phyloP scores from a whole-genome alignment of 371 early-diverging fungal species.

The Globomyces sp. region DNA sequence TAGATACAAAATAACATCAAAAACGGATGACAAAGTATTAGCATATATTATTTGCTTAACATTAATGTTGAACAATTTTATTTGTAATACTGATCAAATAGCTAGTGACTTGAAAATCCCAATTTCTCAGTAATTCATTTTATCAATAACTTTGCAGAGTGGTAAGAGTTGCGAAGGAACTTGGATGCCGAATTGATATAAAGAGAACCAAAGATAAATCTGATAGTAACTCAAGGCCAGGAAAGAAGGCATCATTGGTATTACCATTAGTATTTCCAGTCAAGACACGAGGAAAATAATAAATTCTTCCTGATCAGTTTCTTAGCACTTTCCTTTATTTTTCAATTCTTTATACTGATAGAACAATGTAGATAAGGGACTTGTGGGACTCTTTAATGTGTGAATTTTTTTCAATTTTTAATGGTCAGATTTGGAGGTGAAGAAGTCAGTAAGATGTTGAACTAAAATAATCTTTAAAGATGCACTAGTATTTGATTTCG shows the following conservation, averaged over 20 bases:
- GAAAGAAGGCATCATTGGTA: slow-evolving; percentile 45
- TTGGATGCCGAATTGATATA: slow-evolving; percentile 63
- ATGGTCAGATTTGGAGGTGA: slow-evolving; percentile 11
- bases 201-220: slow-evolving; percentile 29
- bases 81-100: slow-evolving; percentile 57
- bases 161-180: slow-evolving; percentile 42
- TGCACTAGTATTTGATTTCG: slow-evolving; percentile 82
- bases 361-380: too few species aligned
- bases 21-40: slow-evolving; percentile 70
- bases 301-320: not conserved
- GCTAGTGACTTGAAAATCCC: slow-evolving; percentile 60
- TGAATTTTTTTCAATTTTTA: not conserved
- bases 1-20: slow-evolving; percentile 61
- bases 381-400: too few species aligned
- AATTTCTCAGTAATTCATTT: slow-evolving; percentile 16
- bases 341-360: not conserved
- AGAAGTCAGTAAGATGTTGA: not conserved
- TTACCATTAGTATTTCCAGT: slow-evolving; percentile 53
- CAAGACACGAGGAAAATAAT: slow-evolving; percentile 4
- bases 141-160: not conserved
- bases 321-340: not conserved
- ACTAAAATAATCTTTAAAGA: too few species aligned
- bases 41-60: slow-evolving; percentile 72
- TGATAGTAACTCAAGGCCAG: slow-evolving; percentile 12
- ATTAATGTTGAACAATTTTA: slow-evolving; percentile 69